Evolutionary conservation across 2,329 filamentous ascomycete species (phyloP), one percentile per base, ranked within the genome.

Genomic region (Xylaria sp.): DNA sequence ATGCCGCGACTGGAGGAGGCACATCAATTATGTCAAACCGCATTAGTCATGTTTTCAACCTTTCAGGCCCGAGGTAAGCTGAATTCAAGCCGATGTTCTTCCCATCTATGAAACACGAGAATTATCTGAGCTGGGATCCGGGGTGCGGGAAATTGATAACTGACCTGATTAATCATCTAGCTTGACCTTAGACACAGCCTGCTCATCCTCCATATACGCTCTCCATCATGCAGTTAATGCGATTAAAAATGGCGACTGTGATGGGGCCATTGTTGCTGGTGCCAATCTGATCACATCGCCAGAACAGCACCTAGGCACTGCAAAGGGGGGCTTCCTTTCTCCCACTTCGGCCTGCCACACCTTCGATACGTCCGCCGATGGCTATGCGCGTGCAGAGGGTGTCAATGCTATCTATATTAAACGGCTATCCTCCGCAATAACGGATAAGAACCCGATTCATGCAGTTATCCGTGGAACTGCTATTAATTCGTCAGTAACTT

Each of bases 171-270:
- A n/a, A 50, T 12, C 25, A 18, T 20, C 7, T 23, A 65, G 63
- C n/a, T 31, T 59, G 1, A 59, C 56, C 0, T 66, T 81, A 18
- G 77, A 83, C 46, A 81, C 80, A 7, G 81, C 78, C 2, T 82
- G 81, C 63, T 81, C 80, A 1, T 78, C 77, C 4, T 76, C 74
- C 0, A 8, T 72, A 1, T 69, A 71, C 34, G 20, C 15, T 7
- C 48, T 74, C 2, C 63, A 74, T 31, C 2, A 7, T 0, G 72
- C 72, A 0, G 50, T 50, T 2, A 15, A 13, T 3, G 71, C 69
- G 0, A 2, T 74, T 1, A 15, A 46, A 23, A 18, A 41, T 15
- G 23, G 51, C 0, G 69, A 72, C 0, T 74, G 70, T 25, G 70
- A 73, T 25, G 61, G 23, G 1, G 50, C 50, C 15, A 31, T 54